Evolutionary conservation across 2,329 filamentous ascomycete genomes (phyloP), one percentile per base, ranked within the genome.

Genomic region (Hymenoscyphus linearis): DNA sequence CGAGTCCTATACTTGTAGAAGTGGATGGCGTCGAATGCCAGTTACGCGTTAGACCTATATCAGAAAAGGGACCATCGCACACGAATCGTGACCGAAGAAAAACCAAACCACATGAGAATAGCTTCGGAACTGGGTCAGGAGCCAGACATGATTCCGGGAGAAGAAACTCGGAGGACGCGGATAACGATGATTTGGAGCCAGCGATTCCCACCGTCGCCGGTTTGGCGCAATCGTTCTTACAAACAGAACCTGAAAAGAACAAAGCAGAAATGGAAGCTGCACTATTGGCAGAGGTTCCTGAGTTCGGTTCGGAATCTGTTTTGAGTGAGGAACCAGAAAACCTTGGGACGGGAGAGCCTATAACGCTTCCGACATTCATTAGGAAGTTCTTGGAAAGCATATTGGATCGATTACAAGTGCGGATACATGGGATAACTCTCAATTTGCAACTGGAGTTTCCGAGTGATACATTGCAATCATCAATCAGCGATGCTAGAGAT

Each of bases 1-100:
- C 86, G 58, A 93, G 88, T 67, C 87, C 91, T 31, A 96, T 98
- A 72, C 80, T 84, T 34, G 85, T 93, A 69, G 90, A 96, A 71
- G 82, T 93, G 25, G 86, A 93, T 68, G 92, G 91, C 22, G 85
- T 97, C 63, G 84, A 93, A 66, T 82, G 96, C 35, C 82, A 86
- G 62, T 71, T 90, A 26, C 81, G 80, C 67, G 78, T 91, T 36
- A 68, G 78, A 47, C 55, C 68, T n/a, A 67, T 67, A 22, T 53
- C 61, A 16, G 65, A 65, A 35, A 66, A 68, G 69, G 59, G 52
- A 50, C 44, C 62, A 36, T 70, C 68, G 73, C 67, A 55, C 72
- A 69, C 62, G 67, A 69, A 68, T 66, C 65, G 68, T 69, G 68
- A 69, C 56, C 62, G 71, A 72, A 67, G 69, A 70, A 62, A 67